Evolutionary conservation across 2,329 filamentous ascomycete genomes (phyloP).

Genomic region (Fusarium scirpi): DNA sequence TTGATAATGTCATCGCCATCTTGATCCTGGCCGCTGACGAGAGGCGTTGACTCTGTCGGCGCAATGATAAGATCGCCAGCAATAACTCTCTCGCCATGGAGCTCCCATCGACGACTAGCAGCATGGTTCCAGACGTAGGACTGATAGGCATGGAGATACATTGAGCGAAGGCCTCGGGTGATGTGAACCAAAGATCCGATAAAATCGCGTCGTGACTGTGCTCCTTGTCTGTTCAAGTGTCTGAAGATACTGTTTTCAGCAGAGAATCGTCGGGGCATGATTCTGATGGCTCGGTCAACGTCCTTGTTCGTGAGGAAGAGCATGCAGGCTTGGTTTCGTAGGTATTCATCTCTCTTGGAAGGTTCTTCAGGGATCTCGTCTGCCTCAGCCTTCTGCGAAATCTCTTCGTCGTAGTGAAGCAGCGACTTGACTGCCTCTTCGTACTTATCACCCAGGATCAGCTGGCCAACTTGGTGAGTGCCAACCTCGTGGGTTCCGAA

Average conservation of each 20-base stretch:
- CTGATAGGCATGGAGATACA: slow-evolving; percentile 98
- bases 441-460: slow-evolving; percentile 85
- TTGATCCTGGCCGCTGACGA: slow-evolving; percentile 70
- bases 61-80: slow-evolving; percentile 85
- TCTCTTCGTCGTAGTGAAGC: slow-evolving; percentile 75
- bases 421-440: slow-evolving; percentile 83
- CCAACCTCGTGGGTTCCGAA: slow-evolving; percentile 90
- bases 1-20: slow-evolving; percentile 63
- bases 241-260: slow-evolving; percentile 84
- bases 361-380: slow-evolving; percentile 56
- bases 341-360: slow-evolving; percentile 79
- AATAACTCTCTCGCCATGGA: slow-evolving; percentile 79
- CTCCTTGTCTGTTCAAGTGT: slow-evolving; percentile 70
- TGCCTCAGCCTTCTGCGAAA: slow-evolving; percentile 61
- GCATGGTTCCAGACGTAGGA: slow-evolving; percentile 93
- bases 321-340: slow-evolving; percentile 82
- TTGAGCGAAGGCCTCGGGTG: slow-evolving; percentile 83
- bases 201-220: slow-evolving; percentile 72
- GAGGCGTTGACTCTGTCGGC: slow-evolving; percentile 50
- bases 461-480: slow-evolving; percentile 86
- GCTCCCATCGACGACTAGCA: slow-evolving; percentile 82
- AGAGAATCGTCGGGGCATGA: slow-evolving; percentile 82
- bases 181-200: slow-evolving; percentile 85
- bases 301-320: slow-evolving; percentile 75
- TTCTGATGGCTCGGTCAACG: slow-evolving; percentile 69